Evolutionary conservation across 2,329 filamentous ascomycete genomes (phyloP).

Genomic region (Claviceps purpurea): DNA sequence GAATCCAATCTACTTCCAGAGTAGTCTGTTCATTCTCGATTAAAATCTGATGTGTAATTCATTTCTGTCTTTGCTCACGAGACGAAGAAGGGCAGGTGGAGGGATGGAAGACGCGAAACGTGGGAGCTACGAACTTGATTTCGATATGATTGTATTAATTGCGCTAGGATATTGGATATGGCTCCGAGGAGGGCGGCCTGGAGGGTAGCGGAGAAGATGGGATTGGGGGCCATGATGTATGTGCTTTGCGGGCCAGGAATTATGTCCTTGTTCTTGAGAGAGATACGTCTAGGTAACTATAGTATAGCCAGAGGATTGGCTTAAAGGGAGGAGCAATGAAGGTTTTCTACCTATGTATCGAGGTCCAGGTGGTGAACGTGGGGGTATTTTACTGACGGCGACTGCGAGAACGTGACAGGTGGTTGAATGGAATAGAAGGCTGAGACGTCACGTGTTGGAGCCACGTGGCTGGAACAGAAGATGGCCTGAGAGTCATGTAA

Average conservation of each 20-base stretch:
- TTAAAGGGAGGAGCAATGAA: too few relatives aligned
- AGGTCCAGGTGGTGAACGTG: too few relatives aligned
- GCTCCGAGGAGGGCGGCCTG: constrained; percentile 54
- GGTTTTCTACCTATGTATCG: too few relatives aligned
- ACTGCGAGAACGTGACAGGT: too few relatives aligned
- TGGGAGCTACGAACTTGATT: constrained; percentile 34
- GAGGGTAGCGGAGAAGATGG: constrained; percentile 45
- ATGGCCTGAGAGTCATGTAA: too few relatives aligned
- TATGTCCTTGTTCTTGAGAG: not conserved
- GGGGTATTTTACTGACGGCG: too few relatives aligned
- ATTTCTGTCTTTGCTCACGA: not conserved
- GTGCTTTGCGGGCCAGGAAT: not conserved
- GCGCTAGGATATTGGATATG: constrained; percentile 60
- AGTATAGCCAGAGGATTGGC: too few relatives aligned
- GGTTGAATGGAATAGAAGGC: too few relatives aligned
- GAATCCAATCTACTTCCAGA: constrained; percentile 42
- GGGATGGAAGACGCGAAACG: not conserved
- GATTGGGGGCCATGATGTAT: constrained; percentile 21
- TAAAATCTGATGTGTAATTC: not conserved
- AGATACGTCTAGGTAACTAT: too few relatives aligned
- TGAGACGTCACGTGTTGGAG: too few relatives aligned
- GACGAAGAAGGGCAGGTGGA: too few relatives aligned
- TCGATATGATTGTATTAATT: constrained; percentile 51
- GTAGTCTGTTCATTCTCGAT: not conserved
- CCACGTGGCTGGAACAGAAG: too few relatives aligned